A percentile compares a stretch with the other conserved stretches of the same genome.
Conservation (phyloP, 129 eudicot species). For the Flaveria linearis region DNA sequence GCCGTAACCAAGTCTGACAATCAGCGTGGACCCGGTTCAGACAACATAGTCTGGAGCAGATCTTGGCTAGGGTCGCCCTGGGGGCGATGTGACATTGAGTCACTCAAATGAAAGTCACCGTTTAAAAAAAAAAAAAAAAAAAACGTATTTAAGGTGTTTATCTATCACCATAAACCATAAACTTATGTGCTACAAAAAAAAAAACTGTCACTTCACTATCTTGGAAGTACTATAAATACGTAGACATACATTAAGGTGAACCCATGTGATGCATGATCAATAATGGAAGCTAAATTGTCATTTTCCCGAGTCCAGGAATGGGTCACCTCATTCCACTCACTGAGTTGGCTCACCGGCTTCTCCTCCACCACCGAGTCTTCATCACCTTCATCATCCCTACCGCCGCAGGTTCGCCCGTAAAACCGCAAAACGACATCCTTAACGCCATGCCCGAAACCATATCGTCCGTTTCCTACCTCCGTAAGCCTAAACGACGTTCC, state of each 20-base stretch:
- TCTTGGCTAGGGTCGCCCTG: no score
- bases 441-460: conserved; percentile 33
- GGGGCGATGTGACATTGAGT: no score
- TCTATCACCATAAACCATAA: no score
- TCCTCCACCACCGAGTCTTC: conserved; percentile 26
- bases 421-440: conserved; percentile 39
- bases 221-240: conserved; percentile 11
- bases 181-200: no score
- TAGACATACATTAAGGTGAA: background rate
- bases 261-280: background rate
- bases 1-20: no score
- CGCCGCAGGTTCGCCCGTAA: conserved; percentile 32
- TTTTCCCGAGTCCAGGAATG: conserved; percentile 56
- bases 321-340: conserved; percentile 52
- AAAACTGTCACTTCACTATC: background rate
- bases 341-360: conserved; percentile 39
- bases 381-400: conserved; percentile 51
- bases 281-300: conserved; percentile 34
- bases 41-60: no score
- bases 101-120: no score
- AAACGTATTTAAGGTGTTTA: no score
- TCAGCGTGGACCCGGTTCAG: no score
- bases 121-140: no score
- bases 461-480: conserved; percentile 39
- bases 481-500: conserved; percentile 39